phyloP scores from a whole-genome alignment of 768 basidiomycete species.

The Suillus brevipes region DNA sequence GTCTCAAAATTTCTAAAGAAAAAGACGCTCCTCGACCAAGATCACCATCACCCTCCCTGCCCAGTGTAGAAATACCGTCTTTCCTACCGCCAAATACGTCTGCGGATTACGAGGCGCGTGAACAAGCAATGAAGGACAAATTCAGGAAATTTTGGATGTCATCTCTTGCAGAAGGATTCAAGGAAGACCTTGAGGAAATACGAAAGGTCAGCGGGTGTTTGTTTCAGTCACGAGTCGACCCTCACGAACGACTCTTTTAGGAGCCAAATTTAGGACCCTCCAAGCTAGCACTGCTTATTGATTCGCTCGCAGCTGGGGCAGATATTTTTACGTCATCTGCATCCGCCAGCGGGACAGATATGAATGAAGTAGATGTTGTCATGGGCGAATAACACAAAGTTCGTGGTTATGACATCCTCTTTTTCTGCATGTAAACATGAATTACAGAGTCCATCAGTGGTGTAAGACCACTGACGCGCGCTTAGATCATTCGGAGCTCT shows the following conservation, averaged over 20 bases:
- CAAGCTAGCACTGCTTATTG: slow-evolving; percentile 72
- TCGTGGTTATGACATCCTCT: background rate
- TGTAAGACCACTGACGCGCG: background rate
- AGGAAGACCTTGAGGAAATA: slow-evolving; percentile 80
- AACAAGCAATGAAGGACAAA: slow-evolving; percentile 58
- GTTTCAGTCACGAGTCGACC: slow-evolving; percentile 25
- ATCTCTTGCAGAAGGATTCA: slow-evolving; percentile 78
- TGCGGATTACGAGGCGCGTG: slow-evolving; percentile 38
- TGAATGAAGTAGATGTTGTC: slow-evolving; percentile 79
- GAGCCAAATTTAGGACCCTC: slow-evolving; percentile 71
- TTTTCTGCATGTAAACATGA: background rate
- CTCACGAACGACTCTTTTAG: slow-evolving; percentile 26
- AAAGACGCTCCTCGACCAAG: slow-evolving; percentile 13
- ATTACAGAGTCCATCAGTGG: background rate
- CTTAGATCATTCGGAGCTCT: no score
- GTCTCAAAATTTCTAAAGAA: slow-evolving; percentile 3
- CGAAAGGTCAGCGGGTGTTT: slow-evolving; percentile 56
- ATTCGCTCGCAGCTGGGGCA: slow-evolving; percentile 78
- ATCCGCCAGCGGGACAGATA: slow-evolving; percentile 24
- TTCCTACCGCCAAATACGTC: slow-evolving; percentile 46
- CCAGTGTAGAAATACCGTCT: slow-evolving; percentile 45
- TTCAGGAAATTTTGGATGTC: slow-evolving; percentile 90
- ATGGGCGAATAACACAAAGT: slow-evolving; percentile 37
- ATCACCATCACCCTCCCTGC: slow-evolving; percentile 26
- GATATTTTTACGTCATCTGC: slow-evolving; percentile 62